phyloP scores from a whole-genome alignment of 257 asterid species.

The Scutellaria minor region DNA sequence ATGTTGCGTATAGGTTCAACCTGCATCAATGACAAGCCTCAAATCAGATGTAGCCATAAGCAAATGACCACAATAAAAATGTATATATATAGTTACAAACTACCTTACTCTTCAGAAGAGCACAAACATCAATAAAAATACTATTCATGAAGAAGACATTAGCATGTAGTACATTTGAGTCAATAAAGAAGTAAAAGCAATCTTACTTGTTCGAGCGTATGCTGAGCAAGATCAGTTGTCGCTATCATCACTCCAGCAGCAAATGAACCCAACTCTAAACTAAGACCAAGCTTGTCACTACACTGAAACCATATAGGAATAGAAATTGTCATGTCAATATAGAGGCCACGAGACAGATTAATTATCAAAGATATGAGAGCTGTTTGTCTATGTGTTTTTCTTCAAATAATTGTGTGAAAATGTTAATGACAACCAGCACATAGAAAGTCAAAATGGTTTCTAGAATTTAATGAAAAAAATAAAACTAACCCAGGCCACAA shows the following conservation, averaged over 20 bases:
- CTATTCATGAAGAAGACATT: background rate
- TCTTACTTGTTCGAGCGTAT: conserved; percentile 92
- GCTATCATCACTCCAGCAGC: conserved; percentile 99
- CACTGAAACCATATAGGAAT: conserved; percentile 67
- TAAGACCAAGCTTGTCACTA: conserved; percentile 98
- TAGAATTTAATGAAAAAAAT: background rate
- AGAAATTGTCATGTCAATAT: conserved; percentile 31
- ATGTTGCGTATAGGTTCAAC: conserved; percentile 97
- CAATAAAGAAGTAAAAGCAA: conserved; percentile 12
- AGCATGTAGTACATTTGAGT: background rate
- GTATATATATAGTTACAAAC: background rate
- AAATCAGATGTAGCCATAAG: conserved; percentile 36
- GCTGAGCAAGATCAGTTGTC: conserved; percentile 96
- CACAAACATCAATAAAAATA: conserved; percentile 19
- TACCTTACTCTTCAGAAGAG: background rate
- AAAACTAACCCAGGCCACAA: conserved; percentile 94
- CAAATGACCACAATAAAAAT: conserved; percentile 10
- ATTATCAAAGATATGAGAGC: conserved; percentile 4
- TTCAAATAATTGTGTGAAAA: background rate
- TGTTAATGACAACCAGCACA: conserved; percentile 7
- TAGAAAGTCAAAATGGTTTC: background rate
- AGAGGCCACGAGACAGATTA: background rate
- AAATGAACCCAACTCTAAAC: conserved; percentile 98
- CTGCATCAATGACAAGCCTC: conserved; percentile 51
- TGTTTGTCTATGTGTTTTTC: background rate